These are phyloP conservation scores for Pleodorina starrii DNA, from an alignment of 139 green algal genomes.

Conservation along the genomic window DNA sequence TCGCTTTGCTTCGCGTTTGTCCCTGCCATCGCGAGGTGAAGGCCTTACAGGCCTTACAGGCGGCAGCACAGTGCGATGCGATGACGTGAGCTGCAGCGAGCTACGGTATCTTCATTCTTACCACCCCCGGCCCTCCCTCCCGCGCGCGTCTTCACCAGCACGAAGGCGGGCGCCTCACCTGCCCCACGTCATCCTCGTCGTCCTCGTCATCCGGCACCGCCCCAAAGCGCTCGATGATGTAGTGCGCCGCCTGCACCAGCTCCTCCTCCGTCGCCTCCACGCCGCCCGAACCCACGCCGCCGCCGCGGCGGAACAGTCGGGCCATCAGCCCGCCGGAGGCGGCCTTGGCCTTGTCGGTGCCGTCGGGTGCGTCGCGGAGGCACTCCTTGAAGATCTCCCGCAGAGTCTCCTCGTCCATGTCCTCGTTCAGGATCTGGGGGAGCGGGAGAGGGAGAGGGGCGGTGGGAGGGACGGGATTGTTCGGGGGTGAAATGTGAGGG, in stretches of 20 bases:
- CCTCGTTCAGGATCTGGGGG: conserved; percentile 72
- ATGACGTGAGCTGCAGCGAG: no score
- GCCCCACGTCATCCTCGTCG: conserved; percentile 53
- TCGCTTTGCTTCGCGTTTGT: no score
- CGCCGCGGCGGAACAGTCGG: neutral
- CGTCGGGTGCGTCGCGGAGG: conserved; percentile 61
- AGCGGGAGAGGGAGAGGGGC: neutral
- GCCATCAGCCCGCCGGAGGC: conserved; percentile 26
- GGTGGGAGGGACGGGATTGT: no score
- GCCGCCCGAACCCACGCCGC: neutral
- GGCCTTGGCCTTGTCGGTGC: conserved; percentile 22
- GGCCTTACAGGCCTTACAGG: no score
- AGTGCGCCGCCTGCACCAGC: conserved; percentile 59
- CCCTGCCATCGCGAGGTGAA: no score
- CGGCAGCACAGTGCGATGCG: no score
- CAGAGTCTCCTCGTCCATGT: conserved; percentile 76
- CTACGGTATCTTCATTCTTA: no score
- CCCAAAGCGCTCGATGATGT: conserved; percentile 71
- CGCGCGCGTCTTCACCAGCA: no score
- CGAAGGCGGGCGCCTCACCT: no score
- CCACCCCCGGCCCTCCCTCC: no score
- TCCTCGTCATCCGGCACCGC: conserved; percentile 48
- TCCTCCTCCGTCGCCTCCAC: conserved; percentile 46
- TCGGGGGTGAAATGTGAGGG: no score
- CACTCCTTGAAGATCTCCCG: conserved; percentile 69